Evolutionary conservation across 2,329 filamentous ascomycete genomes (phyloP).

Genomic region (Dichotomopilus funicola): DNA sequence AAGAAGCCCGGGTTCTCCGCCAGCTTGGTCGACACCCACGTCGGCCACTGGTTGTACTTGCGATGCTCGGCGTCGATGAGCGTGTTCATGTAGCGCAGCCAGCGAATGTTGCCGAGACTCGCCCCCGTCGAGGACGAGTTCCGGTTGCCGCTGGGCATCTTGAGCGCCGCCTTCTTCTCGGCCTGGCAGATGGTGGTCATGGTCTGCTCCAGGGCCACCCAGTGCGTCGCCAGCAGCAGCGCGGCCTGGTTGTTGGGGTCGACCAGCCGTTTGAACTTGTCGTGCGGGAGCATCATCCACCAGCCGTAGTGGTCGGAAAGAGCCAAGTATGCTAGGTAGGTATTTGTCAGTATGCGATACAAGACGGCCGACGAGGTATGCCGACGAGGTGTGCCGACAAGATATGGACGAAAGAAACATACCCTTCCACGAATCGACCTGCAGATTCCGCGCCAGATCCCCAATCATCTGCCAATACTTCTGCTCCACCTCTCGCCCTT

Average conservation of each 20-base stretch:
- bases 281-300: slow-evolving; percentile 53
- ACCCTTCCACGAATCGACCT: slow-evolving; percentile 48
- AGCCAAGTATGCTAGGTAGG: slow-evolving; percentile 41
- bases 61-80: slow-evolving; percentile 39
- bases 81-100: slow-evolving; percentile 46
- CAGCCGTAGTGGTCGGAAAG: slow-evolving; percentile 46
- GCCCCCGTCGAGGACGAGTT: slow-evolving; percentile 16
- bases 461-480: slow-evolving; percentile 41
- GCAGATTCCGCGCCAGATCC: slow-evolving; percentile 41
- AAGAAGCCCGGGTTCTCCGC: slow-evolving; percentile 41
- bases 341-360: neutral
- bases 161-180: slow-evolving; percentile 30
- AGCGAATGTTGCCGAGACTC: slow-evolving; percentile 41
- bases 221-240: slow-evolving; percentile 46
- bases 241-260: slow-evolving; percentile 41
- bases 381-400: neutral
- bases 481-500: slow-evolving; percentile 35
- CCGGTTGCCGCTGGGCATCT: slow-evolving; percentile 6
- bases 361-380: neutral
- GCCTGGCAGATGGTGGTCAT: slow-evolving; percentile 43
- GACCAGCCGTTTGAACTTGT: slow-evolving; percentile 44
- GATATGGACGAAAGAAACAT: slow-evolving; percentile 18
- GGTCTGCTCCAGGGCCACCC: slow-evolving; percentile 49
- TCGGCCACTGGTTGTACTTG: slow-evolving; percentile 46
- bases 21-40: slow-evolving; percentile 48